A percentile compares a stretch with the other conserved stretches of the same genome.
These are phyloP conservation scores for Vitis riparia DNA, from an alignment of 164 flowering plant species.

Conservation along the genomic window DNA sequence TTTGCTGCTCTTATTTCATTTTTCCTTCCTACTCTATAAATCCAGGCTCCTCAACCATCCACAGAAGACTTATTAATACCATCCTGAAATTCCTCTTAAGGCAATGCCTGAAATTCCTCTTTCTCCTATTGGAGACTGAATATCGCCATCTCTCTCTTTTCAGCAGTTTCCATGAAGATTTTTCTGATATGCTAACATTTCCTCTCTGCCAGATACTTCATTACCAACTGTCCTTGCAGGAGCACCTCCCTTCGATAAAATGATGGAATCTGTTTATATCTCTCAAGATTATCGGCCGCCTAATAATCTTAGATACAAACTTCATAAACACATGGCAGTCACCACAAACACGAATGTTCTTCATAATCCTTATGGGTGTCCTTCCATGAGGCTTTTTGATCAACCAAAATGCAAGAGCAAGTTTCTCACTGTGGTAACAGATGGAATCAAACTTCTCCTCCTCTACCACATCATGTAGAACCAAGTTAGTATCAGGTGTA, in stretches of 20 bases:
- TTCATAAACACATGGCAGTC: conserved; percentile 65
- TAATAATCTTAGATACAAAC: conserved; percentile 38
- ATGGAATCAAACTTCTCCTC: conserved; percentile 46
- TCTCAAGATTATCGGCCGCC: conserved; percentile 39
- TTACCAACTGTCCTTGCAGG: conserved; percentile 63
- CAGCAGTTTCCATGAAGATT: too few species aligned
- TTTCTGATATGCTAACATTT: too few species aligned
- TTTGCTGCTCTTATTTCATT: too few species aligned
- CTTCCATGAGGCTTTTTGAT: conserved; percentile 34
- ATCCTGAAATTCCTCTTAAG: too few species aligned
- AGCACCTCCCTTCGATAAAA: conserved; percentile 43
- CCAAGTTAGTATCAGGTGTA: conserved; percentile 31
- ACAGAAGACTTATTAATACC: too few species aligned
- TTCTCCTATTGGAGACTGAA: too few species aligned
- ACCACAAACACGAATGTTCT: conserved; percentile 59
- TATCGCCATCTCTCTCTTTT: too few species aligned
- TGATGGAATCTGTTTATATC: conserved; percentile 50
- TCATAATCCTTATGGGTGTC: conserved; percentile 48
- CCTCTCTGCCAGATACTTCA: neutral
- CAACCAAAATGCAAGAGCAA: conserved; percentile 56
- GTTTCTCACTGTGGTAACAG: conserved; percentile 59
- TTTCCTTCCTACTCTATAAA: too few species aligned
- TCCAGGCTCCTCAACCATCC: too few species aligned
- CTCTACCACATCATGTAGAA: conserved; percentile 52
- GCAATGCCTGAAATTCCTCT: too few species aligned